Base-by-base conservation (phyloP, 23 red algal species). In the Gracilariopsis chorda region DNA sequence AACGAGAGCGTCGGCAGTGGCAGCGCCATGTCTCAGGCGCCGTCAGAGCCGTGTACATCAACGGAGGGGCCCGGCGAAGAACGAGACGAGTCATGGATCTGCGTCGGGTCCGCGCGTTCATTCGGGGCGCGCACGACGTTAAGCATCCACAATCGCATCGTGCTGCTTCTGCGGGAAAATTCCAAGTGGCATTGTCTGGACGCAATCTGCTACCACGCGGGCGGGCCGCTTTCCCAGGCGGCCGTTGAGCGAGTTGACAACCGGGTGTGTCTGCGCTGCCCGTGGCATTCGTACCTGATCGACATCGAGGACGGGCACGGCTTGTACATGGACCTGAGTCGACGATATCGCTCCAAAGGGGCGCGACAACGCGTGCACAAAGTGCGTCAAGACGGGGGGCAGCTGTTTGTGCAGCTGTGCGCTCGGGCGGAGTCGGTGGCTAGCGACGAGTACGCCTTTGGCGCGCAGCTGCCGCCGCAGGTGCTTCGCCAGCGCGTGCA, bases 201-300 rank as follows among this genome's bases (percentile, higher is more conserved):
- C 55, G 48, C 83, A 33, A 68, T 70, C 8, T 95, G 92, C 40
- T 95, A 88, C 92, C 92, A 95, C 70, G 77, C 77, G 46, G 92
- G 92, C 77, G 92, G 92, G 36, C 92, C 92, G 68, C 78, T 95
- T 19, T 7, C n/a, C 4, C 47, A 59, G 34, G 92, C 69, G 11
- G 34, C 52, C 67, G 32, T 95, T 11, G 34, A 24, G 7, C 41
- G 55, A 25, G 33, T 80, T 17, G 83, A 13, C 19, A 30, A 12
- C 17, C 83, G 92, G 16, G 12, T 27, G 42, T 95, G 92, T 65
- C 17, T 95, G 28, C 52, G 51, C 40, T 95, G 92, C 48, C 92
- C 92, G 33, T 95, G 92, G 92, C 92, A 95, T 73, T 48, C 55
- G 11, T 88, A 89, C 57, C 55, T 69, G 40, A 48, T 95, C 24